These are phyloP conservation scores for Bacterosira constricta DNA, from an alignment of 108 stramenopile species.

Conservation along the genomic window DNA sequence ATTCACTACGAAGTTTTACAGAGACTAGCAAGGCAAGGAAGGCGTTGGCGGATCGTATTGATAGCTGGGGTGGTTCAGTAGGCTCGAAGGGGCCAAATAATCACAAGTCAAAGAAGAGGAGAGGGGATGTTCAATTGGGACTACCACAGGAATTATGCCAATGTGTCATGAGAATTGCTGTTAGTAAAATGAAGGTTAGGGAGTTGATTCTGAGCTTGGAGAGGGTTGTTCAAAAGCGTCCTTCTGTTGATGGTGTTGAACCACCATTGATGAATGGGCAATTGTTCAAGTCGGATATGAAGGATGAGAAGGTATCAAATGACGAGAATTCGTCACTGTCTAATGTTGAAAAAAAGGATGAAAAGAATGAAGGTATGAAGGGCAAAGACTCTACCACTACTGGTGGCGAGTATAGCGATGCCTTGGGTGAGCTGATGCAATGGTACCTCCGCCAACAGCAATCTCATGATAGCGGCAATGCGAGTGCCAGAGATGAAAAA, in stretches of 20 bases:
- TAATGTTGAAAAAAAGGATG: background rate
- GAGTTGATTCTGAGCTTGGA: conserved; percentile 55
- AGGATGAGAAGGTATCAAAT: no score
- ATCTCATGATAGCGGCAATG: background rate
- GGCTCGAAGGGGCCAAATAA: no score
- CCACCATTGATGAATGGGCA: no score
- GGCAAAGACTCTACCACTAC: background rate
- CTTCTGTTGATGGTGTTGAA: background rate
- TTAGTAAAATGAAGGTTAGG: conserved; percentile 58
- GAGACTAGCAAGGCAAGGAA: conserved; percentile 46
- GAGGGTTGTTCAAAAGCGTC: conserved; percentile 18
- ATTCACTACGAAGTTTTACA: conserved; percentile 49
- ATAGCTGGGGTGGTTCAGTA: no score
- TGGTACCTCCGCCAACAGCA: conserved; percentile 32
- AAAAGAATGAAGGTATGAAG: background rate
- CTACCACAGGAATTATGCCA: conserved; percentile 74
- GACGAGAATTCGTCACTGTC: no score
- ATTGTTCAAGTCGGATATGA: no score
- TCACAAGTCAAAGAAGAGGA: no score
- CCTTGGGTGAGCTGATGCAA: conserved; percentile 31
- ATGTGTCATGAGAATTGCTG: conserved; percentile 55
- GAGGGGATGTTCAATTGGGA: conserved; percentile 14
- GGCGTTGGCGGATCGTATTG: conserved; percentile 43
- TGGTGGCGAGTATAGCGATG: conserved; percentile 17
- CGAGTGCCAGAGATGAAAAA: background rate